Evolutionary conservation across 2,329 filamentous ascomycete genomes (phyloP).

Genomic region (Reticulascus tulasneorum): DNA sequence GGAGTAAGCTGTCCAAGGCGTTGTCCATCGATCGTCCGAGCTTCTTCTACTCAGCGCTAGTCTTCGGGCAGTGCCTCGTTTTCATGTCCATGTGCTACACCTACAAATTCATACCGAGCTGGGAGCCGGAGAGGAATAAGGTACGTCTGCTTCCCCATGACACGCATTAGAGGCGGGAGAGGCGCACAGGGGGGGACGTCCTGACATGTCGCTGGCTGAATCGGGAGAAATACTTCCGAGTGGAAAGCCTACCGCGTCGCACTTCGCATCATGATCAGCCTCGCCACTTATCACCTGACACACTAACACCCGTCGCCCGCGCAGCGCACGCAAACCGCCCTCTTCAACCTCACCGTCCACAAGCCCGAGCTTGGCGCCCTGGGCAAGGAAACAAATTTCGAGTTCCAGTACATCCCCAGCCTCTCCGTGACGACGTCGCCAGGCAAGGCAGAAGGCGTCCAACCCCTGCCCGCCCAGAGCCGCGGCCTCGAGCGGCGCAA

Average conservation of each 20-base stretch:
- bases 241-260: too few species aligned
- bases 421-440: constrained; percentile 22
- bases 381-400: constrained; percentile 59
- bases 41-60: constrained; percentile 55
- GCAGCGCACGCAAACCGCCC: constrained; percentile 21
- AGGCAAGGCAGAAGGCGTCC: constrained; percentile 19
- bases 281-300: neutral
- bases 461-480: constrained; percentile 26
- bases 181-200: too few species aligned
- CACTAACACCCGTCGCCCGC: constrained; percentile 10
- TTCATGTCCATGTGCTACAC: constrained; percentile 54
- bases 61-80: constrained; percentile 63
- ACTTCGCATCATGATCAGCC: too few species aligned
- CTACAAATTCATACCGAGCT: constrained; percentile 29
- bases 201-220: too few species aligned
- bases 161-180: too few species aligned
- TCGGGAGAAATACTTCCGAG: too few species aligned
- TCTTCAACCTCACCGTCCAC: constrained; percentile 57
- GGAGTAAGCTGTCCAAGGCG: constrained; percentile 54
- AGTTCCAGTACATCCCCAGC: constrained; percentile 65
- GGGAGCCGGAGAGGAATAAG: constrained; percentile 32
- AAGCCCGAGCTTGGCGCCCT: constrained; percentile 56
- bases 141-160: too few species aligned
- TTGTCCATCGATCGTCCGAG: constrained; percentile 55
- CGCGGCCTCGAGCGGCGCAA: constrained; percentile 29